Base-by-base conservation (phyloP, 2,329 filamentous ascomycete genomes). In the Cladophialophora chaetospira region DNA sequence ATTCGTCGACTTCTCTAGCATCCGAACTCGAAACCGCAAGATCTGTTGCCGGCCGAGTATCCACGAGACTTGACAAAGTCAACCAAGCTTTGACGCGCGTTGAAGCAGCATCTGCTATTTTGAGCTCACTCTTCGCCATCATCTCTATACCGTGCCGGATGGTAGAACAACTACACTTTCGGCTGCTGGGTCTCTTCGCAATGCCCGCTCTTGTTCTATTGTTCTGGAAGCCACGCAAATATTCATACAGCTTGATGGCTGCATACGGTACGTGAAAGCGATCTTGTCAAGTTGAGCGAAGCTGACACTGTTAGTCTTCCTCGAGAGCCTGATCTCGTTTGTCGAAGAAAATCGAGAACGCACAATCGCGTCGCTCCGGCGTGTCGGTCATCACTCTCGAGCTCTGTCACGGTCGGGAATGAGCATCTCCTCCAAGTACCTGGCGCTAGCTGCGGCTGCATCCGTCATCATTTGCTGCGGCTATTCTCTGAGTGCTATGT, bases 31-130 rank as follows among this genome's bases (percentile, higher is more conserved):
- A 60, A 21, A 53, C 28, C 52, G 60, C 60, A 19, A 48, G 17
- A 25, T 19, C 40, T 26, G 51, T 45, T 2, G 60, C 60, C n/a
- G 50, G 47, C 9, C 45, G 47, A 25, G 52, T 62, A 17, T 57
- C 54, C 21, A 42, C 13, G n/a, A 57, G 44, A 15, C 44, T 62
- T 21, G 56, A 62, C 35, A 53, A 50, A 29, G 60, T 62, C 45
- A 60, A 62, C 17, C 50, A 59, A 35, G 57, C 57, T 8, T 53
- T 62, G 28, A 53, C 25, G 3, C 50, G 29, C 3, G 50, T 62
- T 11, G 60, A 62, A 45, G 56, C 50, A 35, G 60, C 51, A 19
- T 60, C 60, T 15, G 46, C 54, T 13, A 17, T 52, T 15, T 51
- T 62, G 19, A 55, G 33, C 46, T 31, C 57, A 3, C 29, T 62